phyloP scores from a whole-genome alignment of 345 rosid genomes.

The Euclidium syriacum region DNA sequence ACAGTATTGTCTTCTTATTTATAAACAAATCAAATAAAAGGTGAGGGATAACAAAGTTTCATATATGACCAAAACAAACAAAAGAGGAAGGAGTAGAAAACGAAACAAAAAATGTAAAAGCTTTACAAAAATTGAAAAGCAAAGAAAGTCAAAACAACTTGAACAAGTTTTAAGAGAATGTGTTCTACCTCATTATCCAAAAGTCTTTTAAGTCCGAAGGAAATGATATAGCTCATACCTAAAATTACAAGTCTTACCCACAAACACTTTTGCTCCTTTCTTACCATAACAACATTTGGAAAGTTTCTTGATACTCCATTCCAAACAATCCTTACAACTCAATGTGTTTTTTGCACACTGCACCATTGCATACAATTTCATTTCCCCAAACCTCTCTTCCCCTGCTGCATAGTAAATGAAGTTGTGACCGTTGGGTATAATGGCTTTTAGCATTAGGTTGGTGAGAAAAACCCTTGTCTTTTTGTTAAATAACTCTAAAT shows the following conservation, averaged over 20 bases:
- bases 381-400: constrained; percentile 4
- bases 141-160: neutral
- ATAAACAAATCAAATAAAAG: neutral
- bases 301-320: constrained; percentile 11
- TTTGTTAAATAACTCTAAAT: constrained; percentile 29
- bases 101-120: no score
- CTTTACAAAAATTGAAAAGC: neutral
- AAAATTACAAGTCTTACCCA: neutral
- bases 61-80: neutral
- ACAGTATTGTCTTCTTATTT: neutral
- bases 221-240: constrained; percentile 1
- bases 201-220: constrained; percentile 30
- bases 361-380: constrained; percentile 6
- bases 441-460: constrained; percentile 10
- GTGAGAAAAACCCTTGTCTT: constrained; percentile 30
- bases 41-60: neutral
- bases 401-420: neutral
- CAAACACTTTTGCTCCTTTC: neutral
- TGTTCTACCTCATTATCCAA: neutral
- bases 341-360: neutral
- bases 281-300: constrained; percentile 22
- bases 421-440: constrained; percentile 18
- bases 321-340: neutral
- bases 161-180: neutral
- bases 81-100: no score